Percentiles rank a stretch among this genome's conserved stretches.
These are phyloP conservation scores for Tephrocybe rancida DNA, from an alignment of 768 basidiomycete species.

Conservation along the genomic window DNA sequence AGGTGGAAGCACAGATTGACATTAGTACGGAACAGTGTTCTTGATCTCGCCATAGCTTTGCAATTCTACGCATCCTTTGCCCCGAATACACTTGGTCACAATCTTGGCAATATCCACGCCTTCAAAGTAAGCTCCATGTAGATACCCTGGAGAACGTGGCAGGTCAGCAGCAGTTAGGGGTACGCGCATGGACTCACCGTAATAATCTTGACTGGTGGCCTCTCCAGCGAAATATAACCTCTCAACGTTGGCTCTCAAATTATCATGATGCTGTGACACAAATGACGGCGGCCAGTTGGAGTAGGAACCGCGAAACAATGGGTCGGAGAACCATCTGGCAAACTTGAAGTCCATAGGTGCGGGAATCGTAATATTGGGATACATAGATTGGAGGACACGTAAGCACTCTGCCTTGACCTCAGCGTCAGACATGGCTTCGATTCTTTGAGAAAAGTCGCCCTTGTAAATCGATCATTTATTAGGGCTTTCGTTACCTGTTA, in stretches of 20 bases:
- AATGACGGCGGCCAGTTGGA: slow-evolving; percentile 72
- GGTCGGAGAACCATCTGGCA: slow-evolving; percentile 54
- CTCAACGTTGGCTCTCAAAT: slow-evolving; percentile 55
- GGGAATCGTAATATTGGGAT: slow-evolving; percentile 52
- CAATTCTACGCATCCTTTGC: slow-evolving; percentile 19
- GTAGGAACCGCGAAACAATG: slow-evolving; percentile 59
- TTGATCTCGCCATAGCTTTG: slow-evolving; percentile 22
- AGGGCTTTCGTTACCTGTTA: not conserved
- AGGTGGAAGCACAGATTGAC: no score
- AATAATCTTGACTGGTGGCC: slow-evolving; percentile 58
- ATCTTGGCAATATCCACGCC: slow-evolving; percentile 40
- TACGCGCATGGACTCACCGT: slow-evolving; percentile 40
- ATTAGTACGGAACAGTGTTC: slow-evolving; percentile 23
- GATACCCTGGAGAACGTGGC: slow-evolving; percentile 39
- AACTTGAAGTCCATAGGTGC: slow-evolving; percentile 58
- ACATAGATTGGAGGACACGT: slow-evolving; percentile 58
- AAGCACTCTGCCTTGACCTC: slow-evolving; percentile 56
- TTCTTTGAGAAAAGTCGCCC: slow-evolving; percentile 62
- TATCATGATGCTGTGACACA: slow-evolving; percentile 49
- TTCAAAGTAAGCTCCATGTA: slow-evolving; percentile 61
- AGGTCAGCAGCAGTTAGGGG: not conserved
- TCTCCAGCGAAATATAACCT: slow-evolving; percentile 65
- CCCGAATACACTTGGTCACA: slow-evolving; percentile 43
- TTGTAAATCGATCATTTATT: slow-evolving; percentile 22
- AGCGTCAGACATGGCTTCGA: slow-evolving; percentile 50